phyloP scores from a whole-genome alignment of 108 stramenopile species.

The Seminavis robusta region DNA sequence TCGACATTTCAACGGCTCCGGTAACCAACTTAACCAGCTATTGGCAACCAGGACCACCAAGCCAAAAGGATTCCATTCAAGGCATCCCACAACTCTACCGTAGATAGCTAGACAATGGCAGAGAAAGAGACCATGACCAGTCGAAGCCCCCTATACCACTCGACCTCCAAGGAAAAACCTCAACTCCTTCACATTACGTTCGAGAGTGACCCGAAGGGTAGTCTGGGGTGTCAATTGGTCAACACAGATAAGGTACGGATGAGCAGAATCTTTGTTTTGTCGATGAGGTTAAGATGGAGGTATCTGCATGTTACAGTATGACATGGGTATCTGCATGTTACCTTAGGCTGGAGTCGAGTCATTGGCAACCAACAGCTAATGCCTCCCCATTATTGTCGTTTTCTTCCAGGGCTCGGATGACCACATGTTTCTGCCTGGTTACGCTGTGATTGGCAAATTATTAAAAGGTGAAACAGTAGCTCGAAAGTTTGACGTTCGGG shows the following conservation, averaged over 20 bases:
- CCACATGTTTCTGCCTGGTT: conserved; percentile 70
- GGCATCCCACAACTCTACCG: too few relatives aligned
- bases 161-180: conserved; percentile 55
- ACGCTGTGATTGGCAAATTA: conserved; percentile 53
- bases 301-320: background rate
- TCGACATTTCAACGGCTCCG: too few relatives aligned
- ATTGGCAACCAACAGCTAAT: too few relatives aligned
- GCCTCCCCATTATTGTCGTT: too few relatives aligned
- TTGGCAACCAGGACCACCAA: too few relatives aligned
- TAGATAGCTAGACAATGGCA: too few relatives aligned
- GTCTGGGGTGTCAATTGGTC: conserved; percentile 60
- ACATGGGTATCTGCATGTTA: too few relatives aligned
- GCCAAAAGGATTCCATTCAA: too few relatives aligned
- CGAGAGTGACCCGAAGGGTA: conserved; percentile 56
- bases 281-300: background rate
- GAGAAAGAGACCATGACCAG: too few relatives aligned
- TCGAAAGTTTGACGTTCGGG: conserved; percentile 50
- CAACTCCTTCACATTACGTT: conserved; percentile 60
- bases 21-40: too few relatives aligned
- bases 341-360: too few relatives aligned
- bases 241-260: conserved; percentile 62
- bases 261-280: background rate
- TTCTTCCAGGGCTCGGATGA: background rate
- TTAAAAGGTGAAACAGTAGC: conserved; percentile 63
- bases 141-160: conserved; percentile 47